Conservation (phyloP, 1,139 yeast genomes). For the Geotrichum fermentans region DNA sequence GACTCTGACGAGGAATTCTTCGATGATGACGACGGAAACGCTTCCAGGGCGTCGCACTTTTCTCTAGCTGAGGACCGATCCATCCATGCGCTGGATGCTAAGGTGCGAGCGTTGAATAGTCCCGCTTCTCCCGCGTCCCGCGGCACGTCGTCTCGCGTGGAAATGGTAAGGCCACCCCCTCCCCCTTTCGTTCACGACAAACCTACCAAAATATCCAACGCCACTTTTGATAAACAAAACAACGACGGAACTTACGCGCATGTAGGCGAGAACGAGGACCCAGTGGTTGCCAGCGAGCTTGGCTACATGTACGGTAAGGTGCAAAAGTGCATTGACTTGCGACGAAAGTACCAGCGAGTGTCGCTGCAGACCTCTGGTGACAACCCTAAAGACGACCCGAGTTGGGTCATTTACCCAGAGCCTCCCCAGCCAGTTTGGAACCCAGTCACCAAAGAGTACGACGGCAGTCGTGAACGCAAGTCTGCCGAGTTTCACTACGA, state of each 20-base stretch:
- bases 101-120: constrained; percentile 50
- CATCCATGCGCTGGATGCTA: constrained; percentile 66
- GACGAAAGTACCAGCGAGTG: constrained; percentile 67
- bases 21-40: constrained; percentile 5
- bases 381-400: constrained; percentile 72
- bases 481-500: constrained; percentile 54
- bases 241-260: constrained; percentile 30
- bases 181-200: constrained; percentile 22
- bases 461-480: constrained; percentile 11
- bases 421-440: constrained; percentile 94
- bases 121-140: background rate
- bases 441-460: constrained; percentile 43
- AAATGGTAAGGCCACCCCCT: constrained; percentile 29
- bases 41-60: constrained; percentile 35
- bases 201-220: background rate
- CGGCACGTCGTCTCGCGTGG: constrained; percentile 21
- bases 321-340: constrained; percentile 61
- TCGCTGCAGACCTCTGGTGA: constrained; percentile 69
- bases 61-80: constrained; percentile 65
- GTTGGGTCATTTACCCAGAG: constrained; percentile 82
- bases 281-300: constrained; percentile 63
- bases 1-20: constrained; percentile 11
- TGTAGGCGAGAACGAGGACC: constrained; percentile 45
- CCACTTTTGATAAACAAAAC: constrained; percentile 26
- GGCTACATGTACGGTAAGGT: constrained; percentile 67